A percentile compares a stretch with the other conserved stretches of the same genome.
These are phyloP conservation scores for Alternaria novae-zelandiae DNA, from an alignment of 2,329 filamentous ascomycete species.

Conservation along the genomic window DNA sequence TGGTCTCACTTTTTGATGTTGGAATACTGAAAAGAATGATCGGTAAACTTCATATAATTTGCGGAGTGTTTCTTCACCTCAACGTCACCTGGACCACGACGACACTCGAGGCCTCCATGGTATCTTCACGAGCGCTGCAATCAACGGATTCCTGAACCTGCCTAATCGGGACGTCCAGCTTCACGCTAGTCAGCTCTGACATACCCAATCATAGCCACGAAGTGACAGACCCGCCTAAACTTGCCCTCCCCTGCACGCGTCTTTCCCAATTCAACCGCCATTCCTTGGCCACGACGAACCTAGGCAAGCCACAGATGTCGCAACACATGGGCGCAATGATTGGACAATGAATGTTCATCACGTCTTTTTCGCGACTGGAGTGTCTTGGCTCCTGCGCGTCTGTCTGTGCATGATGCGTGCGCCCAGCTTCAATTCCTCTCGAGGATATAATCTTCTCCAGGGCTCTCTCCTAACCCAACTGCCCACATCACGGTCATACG, in stretches of 20 bases:
- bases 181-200: neutral
- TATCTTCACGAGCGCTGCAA: neutral
- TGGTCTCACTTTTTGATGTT: neutral
- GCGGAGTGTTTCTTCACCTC: neutral
- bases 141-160: neutral
- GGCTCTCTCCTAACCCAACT: no score
- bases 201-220: neutral
- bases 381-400: neutral
- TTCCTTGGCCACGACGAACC: neutral
- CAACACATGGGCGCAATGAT: constrained; percentile 9
- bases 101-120: neutral
- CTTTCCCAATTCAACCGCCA: neutral
- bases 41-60: neutral
- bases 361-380: neutral
- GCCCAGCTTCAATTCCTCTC: neutral
- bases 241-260: neutral
- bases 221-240: constrained; percentile 2
- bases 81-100: neutral
- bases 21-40: neutral
- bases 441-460: no score
- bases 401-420: neutral
- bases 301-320: neutral
- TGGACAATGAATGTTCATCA: neutral
- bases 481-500: no score
- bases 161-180: fast-evolving